Evolutionary conservation across 768 basidiomycete species (phyloP).

Genomic region (Serendipita sp.): DNA sequence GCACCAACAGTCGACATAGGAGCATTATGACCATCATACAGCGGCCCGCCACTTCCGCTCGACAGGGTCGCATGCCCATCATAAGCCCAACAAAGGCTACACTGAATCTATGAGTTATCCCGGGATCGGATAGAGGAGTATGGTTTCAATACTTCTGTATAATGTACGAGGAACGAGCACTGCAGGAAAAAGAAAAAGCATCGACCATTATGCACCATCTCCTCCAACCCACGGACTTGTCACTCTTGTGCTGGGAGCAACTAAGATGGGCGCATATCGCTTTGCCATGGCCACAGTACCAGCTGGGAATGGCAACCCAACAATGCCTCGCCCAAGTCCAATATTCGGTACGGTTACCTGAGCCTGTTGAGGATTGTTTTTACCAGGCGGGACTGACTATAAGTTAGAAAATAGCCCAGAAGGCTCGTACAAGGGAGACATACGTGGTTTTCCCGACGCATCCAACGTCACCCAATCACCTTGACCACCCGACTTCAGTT

Average conservation of each 20-base stretch:
- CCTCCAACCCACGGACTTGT: conserved; percentile 62
- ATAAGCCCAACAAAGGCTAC: no score
- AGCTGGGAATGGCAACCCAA: conserved; percentile 81
- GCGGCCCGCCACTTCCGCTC: no score
- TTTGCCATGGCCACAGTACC: conserved; percentile 66
- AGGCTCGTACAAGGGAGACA: neutral
- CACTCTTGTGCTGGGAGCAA: conserved; percentile 53
- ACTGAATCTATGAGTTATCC: no score
- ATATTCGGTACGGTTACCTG: conserved; percentile 14
- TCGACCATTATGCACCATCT: conserved; percentile 24
- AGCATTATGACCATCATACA: no score
- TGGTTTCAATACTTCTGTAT: no score
- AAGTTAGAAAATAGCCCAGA: neutral
- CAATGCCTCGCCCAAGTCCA: conserved; percentile 58
- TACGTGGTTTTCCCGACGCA: neutral
- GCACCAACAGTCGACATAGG: no score
- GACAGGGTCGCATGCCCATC: no score
- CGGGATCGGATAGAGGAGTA: no score
- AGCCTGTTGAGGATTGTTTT: conserved; percentile 15
- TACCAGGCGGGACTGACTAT: conserved; percentile 7
- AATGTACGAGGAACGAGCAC: no score
- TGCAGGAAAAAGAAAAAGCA: no score
- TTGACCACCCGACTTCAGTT: conserved; percentile 54
- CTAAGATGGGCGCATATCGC: conserved; percentile 45
- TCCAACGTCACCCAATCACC: conserved; percentile 20